Conservation (phyloP, 331 rosid species). For the Malus hybrid region DNA sequence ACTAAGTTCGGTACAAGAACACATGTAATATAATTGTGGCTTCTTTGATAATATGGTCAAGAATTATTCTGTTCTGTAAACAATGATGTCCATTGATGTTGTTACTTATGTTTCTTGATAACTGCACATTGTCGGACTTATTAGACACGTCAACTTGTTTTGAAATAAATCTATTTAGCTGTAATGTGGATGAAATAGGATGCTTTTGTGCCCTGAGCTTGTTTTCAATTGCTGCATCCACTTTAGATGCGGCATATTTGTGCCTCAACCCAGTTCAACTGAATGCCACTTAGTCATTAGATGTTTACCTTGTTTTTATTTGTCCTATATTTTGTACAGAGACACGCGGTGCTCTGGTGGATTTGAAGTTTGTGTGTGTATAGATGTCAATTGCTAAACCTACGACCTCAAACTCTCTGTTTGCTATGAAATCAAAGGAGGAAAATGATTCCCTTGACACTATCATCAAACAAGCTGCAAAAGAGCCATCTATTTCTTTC, state of each 20-base stretch:
- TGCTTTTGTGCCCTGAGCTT: background rate
- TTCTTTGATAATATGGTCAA: no score
- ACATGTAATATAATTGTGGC: no score
- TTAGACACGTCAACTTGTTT: background rate
- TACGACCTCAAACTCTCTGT: constrained; percentile 37
- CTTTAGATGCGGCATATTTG: background rate
- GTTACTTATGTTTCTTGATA: no score
- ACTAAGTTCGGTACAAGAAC: background rate
- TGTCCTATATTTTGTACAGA: constrained; percentile 21
- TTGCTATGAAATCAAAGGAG: constrained; percentile 65
- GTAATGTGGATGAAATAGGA: background rate
- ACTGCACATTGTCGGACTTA: background rate
- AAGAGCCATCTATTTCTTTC: constrained; percentile 66
- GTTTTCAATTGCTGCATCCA: background rate
- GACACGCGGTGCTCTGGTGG: constrained; percentile 11
- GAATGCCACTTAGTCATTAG: background rate
- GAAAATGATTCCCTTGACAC: constrained; percentile 70
- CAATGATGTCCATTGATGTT: no score
- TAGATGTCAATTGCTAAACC: constrained; percentile 79
- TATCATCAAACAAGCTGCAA: constrained; percentile 61
- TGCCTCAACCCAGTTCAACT: background rate
- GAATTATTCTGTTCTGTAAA: no score
- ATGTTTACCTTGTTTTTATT: background rate
- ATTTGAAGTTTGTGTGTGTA: constrained; percentile 13
- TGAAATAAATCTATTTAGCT: background rate